phyloP scores from a whole-genome alignment of 306 rosid species.

The Cicer chorassanicum region DNA sequence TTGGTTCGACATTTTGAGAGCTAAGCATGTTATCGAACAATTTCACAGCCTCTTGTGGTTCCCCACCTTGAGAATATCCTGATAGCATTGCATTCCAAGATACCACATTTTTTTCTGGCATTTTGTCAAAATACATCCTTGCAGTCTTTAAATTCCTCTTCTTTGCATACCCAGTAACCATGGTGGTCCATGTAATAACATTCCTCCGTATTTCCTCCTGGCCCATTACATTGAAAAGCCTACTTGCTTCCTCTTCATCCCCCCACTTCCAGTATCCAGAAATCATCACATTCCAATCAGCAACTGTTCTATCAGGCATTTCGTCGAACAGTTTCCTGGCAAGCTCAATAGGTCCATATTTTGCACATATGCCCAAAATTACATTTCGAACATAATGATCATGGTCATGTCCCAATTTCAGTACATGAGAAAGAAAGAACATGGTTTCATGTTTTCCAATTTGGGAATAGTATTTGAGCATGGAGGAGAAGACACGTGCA shows the following conservation, averaged over 20 bases:
- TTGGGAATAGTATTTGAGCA: slow-evolving; percentile 62
- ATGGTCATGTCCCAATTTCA: slow-evolving; percentile 52
- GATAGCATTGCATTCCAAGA: slow-evolving; percentile 85
- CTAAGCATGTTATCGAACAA: slow-evolving; percentile 64
- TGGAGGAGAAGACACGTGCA: slow-evolving; percentile 52
- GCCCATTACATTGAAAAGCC: slow-evolving; percentile 52
- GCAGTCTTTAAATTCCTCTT: slow-evolving; percentile 55
- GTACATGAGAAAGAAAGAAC: slow-evolving; percentile 56
- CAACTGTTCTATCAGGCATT: slow-evolving; percentile 59
- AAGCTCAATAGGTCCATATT: slow-evolving; percentile 49
- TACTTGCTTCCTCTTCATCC: slow-evolving; percentile 59
- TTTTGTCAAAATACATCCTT: slow-evolving; percentile 60
- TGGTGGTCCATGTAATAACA: slow-evolving; percentile 68
- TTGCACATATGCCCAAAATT: slow-evolving; percentile 51
- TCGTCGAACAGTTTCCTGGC: slow-evolving; percentile 63
- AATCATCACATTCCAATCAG: slow-evolving; percentile 74
- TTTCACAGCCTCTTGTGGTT: slow-evolving; percentile 55
- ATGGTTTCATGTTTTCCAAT: slow-evolving; percentile 41
- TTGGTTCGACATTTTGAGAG: slow-evolving; percentile 45
- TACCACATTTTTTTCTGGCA: slow-evolving; percentile 63
- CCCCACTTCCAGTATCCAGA: slow-evolving; percentile 68
- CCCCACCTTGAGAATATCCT: slow-evolving; percentile 67
- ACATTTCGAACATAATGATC: slow-evolving; percentile 63
- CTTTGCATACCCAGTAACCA: slow-evolving; percentile 70
- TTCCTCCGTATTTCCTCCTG: slow-evolving; percentile 38